Percentiles rank a stretch among this genome's conserved stretches.
Conservation (phyloP, 805 yeast species). For the Candida adriatica region DNA sequence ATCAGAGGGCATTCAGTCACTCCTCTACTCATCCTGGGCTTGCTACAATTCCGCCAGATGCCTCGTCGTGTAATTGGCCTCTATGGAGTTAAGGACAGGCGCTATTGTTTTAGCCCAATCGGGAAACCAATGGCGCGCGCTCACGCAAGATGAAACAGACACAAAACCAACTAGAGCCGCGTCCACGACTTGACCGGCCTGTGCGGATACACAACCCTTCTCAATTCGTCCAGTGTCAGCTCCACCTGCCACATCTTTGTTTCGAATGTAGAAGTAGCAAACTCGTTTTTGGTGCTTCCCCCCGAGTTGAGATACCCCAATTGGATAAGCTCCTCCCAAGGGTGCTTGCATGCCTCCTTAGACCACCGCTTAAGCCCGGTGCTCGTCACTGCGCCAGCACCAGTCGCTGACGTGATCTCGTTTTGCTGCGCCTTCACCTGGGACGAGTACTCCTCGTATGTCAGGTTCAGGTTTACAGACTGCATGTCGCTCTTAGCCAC, state of each 20-base stretch:
- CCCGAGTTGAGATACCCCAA: slow-evolving; percentile 17
- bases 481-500: slow-evolving; percentile 49
- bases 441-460: slow-evolving; percentile 65
- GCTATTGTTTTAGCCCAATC: slow-evolving; percentile 18
- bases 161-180: slow-evolving; percentile 10
- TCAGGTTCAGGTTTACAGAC: slow-evolving; percentile 68
- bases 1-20: too few species aligned
- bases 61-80: too few species aligned
- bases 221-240: slow-evolving; percentile 21
- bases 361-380: slow-evolving; percentile 51
- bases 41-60: too few species aligned
- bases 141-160: not conserved
- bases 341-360: slow-evolving; percentile 48
- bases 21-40: too few species aligned
- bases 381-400: slow-evolving; percentile 19
- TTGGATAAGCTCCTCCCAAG: slow-evolving; percentile 63
- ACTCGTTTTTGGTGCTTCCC: slow-evolving; percentile 5
- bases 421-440: slow-evolving; percentile 41
- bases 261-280: slow-evolving; percentile 16
- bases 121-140: slow-evolving; percentile 18
- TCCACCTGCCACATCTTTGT: slow-evolving; percentile 24
- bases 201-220: slow-evolving; percentile 11
- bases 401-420: slow-evolving; percentile 24
- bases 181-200: slow-evolving; percentile 22
- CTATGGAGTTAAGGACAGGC: too few species aligned